Base-by-base conservation (phyloP, 805 yeast species). In the Lachancea mirantina region DNA sequence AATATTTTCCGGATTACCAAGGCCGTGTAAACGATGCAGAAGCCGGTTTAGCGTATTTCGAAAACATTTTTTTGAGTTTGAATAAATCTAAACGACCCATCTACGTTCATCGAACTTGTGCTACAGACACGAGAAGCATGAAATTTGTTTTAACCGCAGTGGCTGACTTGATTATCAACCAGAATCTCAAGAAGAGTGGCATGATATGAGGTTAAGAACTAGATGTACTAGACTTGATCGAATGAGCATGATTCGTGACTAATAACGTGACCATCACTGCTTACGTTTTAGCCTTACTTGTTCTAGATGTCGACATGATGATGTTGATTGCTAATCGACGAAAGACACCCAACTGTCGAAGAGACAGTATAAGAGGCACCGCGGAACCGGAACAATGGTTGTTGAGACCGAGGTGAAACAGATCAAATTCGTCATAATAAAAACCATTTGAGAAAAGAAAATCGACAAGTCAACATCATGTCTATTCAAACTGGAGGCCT, bases 101-200 rank as follows among this genome's bases (percentile, higher is more conserved):
- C 19, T 92, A 92, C 53, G 81, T 84, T 14, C 96, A 87, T 61
- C 65, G 87, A 43, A 92, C 98, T 1, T 87, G 96, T 61, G 98
- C 98, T 0, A 92, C 98, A 0, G 97, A 92, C 55, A 74, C 94
- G 0, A 67, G 74, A 35, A 74, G 87, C 18, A 92, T 92, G 95
- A 72, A 74, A 50, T 89, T 88, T 50, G 96, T 92, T 11, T 67
- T 92, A 36, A 74, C 83, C 4, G 96, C 97, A 0, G 95, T 87
- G 6, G 85, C 96, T 1, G 97, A 92, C 61, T 69, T 85, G 74
- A 74, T 92, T 28, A 73, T 89, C 19, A 89, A 83, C 52, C 82
- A 82, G 48, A 88, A 83, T 52, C 59, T 89, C 55, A 75, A 78
- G 57, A 74, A 71, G 49, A 78, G 85, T 51, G 95, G 95, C 4